Percentiles rank a stretch among this genome's conserved stretches.
phyloP scores from a whole-genome alignment of 495 filamentous ascomycete species.

The Neurospora sp. region DNA sequence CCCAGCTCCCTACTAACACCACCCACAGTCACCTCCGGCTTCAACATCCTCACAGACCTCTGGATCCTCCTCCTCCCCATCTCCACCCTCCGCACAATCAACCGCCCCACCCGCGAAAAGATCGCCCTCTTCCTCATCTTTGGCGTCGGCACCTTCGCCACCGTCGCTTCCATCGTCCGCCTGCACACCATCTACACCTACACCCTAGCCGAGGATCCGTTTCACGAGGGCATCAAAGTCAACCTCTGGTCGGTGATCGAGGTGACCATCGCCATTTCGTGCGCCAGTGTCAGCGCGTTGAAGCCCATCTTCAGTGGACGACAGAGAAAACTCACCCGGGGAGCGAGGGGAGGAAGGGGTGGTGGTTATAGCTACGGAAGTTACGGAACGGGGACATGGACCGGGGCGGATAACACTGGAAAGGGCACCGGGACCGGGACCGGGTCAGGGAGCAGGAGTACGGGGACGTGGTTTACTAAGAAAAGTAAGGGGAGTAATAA shows the following conservation, averaged over 20 bases:
- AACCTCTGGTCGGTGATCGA: conserved; percentile 42
- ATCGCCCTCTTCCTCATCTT: conserved; percentile 39
- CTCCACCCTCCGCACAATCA: conserved; percentile 30
- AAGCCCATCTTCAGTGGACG: conserved; percentile 27
- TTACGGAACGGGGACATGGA: not conserved
- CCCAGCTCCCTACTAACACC: not conserved
- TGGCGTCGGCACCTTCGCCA: conserved; percentile 36
- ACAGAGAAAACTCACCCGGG: conserved; percentile 3
- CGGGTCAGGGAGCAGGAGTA: not conserved
- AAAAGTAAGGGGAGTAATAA: not conserved
- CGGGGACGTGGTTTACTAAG: not conserved
- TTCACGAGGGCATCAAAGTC: conserved; percentile 20
- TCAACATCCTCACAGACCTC: conserved; percentile 44
- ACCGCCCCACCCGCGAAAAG: conserved; percentile 35
- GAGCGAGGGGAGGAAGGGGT: not conserved
- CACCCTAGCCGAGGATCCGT: conserved; percentile 24
- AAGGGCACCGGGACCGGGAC: not conserved
- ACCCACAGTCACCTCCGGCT: conserved; percentile 31
- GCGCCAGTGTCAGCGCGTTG: conserved; percentile 36
- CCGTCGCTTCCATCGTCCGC: conserved; percentile 33
- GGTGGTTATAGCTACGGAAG: not conserved
- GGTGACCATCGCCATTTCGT: conserved; percentile 39
- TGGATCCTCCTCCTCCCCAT: conserved; percentile 43
- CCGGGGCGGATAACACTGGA: not conserved
- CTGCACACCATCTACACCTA: conserved; percentile 31